A percentile compares a stretch with the other conserved stretches of the same genome.
phyloP scores from a whole-genome alignment of 1,284 basidiomycete genomes.

The Gomphus sp. region DNA sequence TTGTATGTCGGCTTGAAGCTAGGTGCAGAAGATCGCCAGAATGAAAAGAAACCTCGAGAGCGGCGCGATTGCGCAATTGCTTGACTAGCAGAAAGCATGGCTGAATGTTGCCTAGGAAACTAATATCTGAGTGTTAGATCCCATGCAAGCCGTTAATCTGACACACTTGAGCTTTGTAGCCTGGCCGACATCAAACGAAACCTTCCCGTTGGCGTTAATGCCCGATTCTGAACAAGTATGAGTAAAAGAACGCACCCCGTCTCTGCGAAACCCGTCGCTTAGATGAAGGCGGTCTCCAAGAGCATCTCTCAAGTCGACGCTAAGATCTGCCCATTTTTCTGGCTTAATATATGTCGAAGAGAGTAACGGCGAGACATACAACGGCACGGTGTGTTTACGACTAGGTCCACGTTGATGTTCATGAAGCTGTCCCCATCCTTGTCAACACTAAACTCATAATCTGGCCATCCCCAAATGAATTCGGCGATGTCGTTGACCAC shows the following conservation, averaged over 20 bases:
- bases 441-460: constrained; percentile 81
- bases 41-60: constrained; percentile 56
- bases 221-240: neutral
- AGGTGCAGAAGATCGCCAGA: constrained; percentile 35
- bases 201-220: constrained; percentile 31
- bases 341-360: neutral
- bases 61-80: constrained; percentile 60
- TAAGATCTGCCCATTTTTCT: constrained; percentile 47
- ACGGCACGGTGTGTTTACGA: constrained; percentile 87
- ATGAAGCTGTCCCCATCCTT: constrained; percentile 50
- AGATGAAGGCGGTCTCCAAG: constrained; percentile 87
- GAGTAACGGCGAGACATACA: constrained; percentile 45
- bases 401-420: constrained; percentile 83
- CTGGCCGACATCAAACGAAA: constrained; percentile 76
- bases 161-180: constrained; percentile 64
- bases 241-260: constrained; percentile 53
- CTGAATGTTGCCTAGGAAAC: constrained; percentile 44
- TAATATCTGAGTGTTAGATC: neutral
- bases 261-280: constrained; percentile 75
- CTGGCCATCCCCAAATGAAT: constrained; percentile 87
- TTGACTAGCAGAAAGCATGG: constrained; percentile 57
- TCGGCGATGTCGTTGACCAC: constrained; percentile 84
- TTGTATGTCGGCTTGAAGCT: constrained; percentile 66
- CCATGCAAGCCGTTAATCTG: neutral
- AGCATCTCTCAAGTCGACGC: constrained; percentile 86